Base-by-base conservation (phyloP, 257 asterid genomes). In the Thymus mandschuricus region DNA sequence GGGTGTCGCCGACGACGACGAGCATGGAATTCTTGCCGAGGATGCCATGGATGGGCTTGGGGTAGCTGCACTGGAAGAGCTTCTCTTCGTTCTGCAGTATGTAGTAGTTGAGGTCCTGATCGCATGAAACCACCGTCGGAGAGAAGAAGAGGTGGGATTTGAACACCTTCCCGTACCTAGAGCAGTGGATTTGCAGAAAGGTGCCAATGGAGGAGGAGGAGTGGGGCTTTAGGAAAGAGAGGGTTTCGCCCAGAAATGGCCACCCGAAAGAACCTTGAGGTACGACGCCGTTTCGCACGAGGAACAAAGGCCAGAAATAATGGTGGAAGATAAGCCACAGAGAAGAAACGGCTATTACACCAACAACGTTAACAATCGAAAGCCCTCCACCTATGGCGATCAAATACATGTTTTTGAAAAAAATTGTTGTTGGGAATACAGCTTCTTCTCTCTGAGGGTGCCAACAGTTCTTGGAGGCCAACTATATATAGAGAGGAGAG, bases 141-240 rank as follows among this genome's bases (percentile, higher is more conserved):
- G 86, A 81, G 72, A 82, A 87, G 80, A 89, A 87, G 50, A 89
- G 64, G 52, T 89, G 96, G 64, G 96, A 89, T 75, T 81, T 85
- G 79, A 89, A 89, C 83, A 89, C 96, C 76, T 89, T 87, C 31
- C 96, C 96, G 57, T 87, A 84, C 81, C 87, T 87, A 64, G 91
- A 79, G 67, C 89, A 85, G 76, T 81, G 96, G 64, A 79, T 56
- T 78, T 85, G 87, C 71, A 89, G 81, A 61, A 85, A 89, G 71
- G 79, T 60, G 4, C 96, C 96, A 76, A 73, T 49, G 4, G 94
- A 85, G 79, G 81, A 81, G 28, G 94, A 89, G 74, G 94, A 71
- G 59, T 89, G 96, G 75, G 94, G 93, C 73, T 84, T 85, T 77
- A 89, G 70, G 76, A 87, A 89, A 29, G 87, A 60, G 30, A 89